These are phyloP conservation scores for Pneumocystis jirovecii DNA, from an alignment of 1,139 yeast genomes.

Conservation along the genomic window DNA sequence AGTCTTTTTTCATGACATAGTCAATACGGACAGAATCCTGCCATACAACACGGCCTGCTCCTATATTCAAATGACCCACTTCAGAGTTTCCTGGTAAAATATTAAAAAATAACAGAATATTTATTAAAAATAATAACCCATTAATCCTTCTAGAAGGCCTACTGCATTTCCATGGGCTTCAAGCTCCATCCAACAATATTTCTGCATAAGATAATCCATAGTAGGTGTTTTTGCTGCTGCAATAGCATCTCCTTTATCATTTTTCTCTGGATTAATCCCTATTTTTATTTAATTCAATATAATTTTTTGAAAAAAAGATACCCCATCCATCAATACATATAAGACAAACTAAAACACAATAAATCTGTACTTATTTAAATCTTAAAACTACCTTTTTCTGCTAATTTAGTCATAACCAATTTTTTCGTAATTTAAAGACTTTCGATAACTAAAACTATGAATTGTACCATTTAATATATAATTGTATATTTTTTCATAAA, in stretches of 20 bases:
- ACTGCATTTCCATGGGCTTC: slow-evolving; percentile 16
- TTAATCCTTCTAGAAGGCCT: slow-evolving; percentile 16
- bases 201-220: slow-evolving; percentile 11
- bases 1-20: slow-evolving; percentile 13
- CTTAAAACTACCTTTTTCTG: background rate
- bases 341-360: background rate
- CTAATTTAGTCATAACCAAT: background rate
- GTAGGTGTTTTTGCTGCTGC: slow-evolving; percentile 15
- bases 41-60: slow-evolving; percentile 17
- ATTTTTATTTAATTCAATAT: background rate
- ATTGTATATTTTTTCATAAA: background rate
- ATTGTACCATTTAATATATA: background rate
- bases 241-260: slow-evolving; percentile 14
- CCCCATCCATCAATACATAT: slow-evolving; percentile 15
- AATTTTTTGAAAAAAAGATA: background rate
- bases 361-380: background rate
- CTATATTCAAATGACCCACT: slow-evolving; percentile 17
- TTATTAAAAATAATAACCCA: slow-evolving; percentile 4
- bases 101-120: background rate
- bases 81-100: slow-evolving; percentile 14
- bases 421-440: background rate
- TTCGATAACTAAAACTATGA: background rate
- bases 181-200: slow-evolving; percentile 13
- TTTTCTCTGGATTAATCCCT: slow-evolving; percentile 10
- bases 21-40: slow-evolving; percentile 17